Base-by-base conservation (phyloP, 1,139 yeast genomes). In the Suhomyces wounanorum region DNA sequence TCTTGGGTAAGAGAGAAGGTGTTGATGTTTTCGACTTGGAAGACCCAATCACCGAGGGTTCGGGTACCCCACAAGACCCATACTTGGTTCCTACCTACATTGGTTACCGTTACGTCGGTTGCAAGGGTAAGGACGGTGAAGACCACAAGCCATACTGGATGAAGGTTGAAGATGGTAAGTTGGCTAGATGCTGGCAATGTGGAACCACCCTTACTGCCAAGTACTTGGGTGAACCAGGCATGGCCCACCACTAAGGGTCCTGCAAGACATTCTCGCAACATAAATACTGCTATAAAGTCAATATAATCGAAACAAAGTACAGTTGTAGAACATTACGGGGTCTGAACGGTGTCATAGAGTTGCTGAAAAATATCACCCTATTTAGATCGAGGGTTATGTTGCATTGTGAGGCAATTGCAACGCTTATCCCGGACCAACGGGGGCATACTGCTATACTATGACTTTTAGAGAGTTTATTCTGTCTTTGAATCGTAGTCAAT, bases 151-250 rank as follows among this genome's bases (percentile, higher is more conserved):
- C 90, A 61, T 84, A 85, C 85, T 94, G 99, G 98, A 82, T 94
- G 78, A 87, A 86, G 76, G 96, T 96, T 64, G 87, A 92, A 62
- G 83, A 81, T 60, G 89, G 83, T 51, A 78, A 88, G 75, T 86
- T 86, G 59, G 89, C 89, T 61, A 91, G 99, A 84, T 95, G 98
- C 80, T 90, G 97, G 96, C 97, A 92, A 73, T 94, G 98, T 75
- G 99, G 99, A 73, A 87, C 92, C 62, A 96, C 91, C 62, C 92
- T 87, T 82, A 85, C 88, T 67, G 77, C 94, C 64, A 89, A 91
- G 77, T 87, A 86, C 77, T 83, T 92, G 67, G 97, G 97, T 72
- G 89, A 86, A 63, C 87, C 88, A 63, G 81, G 73, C 64, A 85
- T 81, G 69, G 81, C 79, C 62, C 79, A 75, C 67, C 85, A 82